Evolutionary conservation across 2,329 filamentous ascomycete genomes (phyloP).

Genomic region (Exophiala bonariae): DNA sequence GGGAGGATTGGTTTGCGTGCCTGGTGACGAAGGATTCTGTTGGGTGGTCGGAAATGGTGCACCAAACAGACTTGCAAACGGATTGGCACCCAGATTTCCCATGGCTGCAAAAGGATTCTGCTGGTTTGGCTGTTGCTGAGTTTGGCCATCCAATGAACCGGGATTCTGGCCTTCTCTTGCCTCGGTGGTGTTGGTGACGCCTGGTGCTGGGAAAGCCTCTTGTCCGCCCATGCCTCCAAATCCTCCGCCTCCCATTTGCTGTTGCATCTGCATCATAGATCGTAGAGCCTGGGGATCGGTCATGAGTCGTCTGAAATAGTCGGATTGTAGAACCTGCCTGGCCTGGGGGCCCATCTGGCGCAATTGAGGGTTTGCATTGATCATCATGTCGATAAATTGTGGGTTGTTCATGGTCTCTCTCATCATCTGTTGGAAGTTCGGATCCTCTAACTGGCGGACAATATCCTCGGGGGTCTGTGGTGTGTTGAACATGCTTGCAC

Average conservation of each 20-base stretch:
- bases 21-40: conserved; percentile 5
- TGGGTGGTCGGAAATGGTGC: conserved; percentile 11
- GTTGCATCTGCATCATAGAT: conserved; percentile 79
- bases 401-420: conserved; percentile 96
- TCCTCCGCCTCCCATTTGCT: conserved; percentile 53
- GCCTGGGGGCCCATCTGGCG: conserved; percentile 70
- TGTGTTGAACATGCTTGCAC: conserved; percentile 87
- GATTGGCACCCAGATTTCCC: conserved; percentile 52
- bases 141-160: conserved; percentile 38
- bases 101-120: conserved; percentile 50
- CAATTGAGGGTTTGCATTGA: conserved; percentile 83
- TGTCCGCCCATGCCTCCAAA: conserved; percentile 46
- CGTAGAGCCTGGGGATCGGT: conserved; percentile 84
- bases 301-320: conserved; percentile 87
- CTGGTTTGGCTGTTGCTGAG: conserved; percentile 28
- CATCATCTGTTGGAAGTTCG: conserved; percentile 81
- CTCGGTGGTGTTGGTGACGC: conserved; percentile 79
- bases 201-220: conserved; percentile 79
- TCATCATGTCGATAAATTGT: conserved; percentile 91
- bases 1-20: neutral
- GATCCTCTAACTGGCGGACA: conserved; percentile 82
- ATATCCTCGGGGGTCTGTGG: conserved; percentile 80
- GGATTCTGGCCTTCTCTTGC: conserved; percentile 42
- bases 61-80: conserved; percentile 67
- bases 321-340: conserved; percentile 82